These are phyloP conservation scores for Kluyveromyces dobzhanskii DNA, from an alignment of 805 yeast genomes.

Conservation along the genomic window DNA sequence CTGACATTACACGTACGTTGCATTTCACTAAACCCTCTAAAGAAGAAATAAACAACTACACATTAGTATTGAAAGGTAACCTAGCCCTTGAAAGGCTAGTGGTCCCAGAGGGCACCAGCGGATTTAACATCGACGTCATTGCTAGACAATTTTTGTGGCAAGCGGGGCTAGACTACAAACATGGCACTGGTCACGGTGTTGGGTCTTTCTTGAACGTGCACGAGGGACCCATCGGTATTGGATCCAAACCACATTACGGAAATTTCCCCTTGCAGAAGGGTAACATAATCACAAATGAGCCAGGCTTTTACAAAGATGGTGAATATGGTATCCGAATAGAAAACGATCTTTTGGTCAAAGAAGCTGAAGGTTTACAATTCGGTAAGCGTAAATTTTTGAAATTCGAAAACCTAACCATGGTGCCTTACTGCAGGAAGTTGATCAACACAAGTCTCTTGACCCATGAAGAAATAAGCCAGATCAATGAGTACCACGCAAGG, in stretches of 20 bases:
- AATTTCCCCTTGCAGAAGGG: constrained; percentile 55
- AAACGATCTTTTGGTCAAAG: constrained; percentile 59
- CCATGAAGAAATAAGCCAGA: constrained; percentile 54
- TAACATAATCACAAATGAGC: constrained; percentile 81
- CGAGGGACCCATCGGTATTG: constrained; percentile 88
- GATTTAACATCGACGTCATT: constrained; percentile 66
- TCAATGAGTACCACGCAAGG: constrained; percentile 55
- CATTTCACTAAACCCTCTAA: constrained; percentile 52
- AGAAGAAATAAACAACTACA: constrained; percentile 60
- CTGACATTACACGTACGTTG: constrained; percentile 87
- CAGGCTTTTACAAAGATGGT: constrained; percentile 90
- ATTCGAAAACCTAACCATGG: constrained; percentile 78
- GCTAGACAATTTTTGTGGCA: constrained; percentile 81
- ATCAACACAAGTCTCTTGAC: constrained; percentile 55
- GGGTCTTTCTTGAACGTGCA: constrained; percentile 88
- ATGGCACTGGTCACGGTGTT: constrained; percentile 98
- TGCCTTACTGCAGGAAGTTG: constrained; percentile 74
- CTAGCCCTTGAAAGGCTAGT: constrained; percentile 72
- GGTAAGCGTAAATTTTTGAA: constrained; percentile 52
- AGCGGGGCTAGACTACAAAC: constrained; percentile 77
- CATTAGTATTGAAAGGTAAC: constrained; percentile 87
- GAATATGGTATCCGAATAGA: constrained; percentile 86
- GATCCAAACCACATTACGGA: constrained; percentile 39
- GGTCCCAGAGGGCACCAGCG: constrained; percentile 71
- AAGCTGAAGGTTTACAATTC: constrained; percentile 35